phyloP scores from a whole-genome alignment of 176 grass and related monocot species.

The Zoysia japonica region DNA sequence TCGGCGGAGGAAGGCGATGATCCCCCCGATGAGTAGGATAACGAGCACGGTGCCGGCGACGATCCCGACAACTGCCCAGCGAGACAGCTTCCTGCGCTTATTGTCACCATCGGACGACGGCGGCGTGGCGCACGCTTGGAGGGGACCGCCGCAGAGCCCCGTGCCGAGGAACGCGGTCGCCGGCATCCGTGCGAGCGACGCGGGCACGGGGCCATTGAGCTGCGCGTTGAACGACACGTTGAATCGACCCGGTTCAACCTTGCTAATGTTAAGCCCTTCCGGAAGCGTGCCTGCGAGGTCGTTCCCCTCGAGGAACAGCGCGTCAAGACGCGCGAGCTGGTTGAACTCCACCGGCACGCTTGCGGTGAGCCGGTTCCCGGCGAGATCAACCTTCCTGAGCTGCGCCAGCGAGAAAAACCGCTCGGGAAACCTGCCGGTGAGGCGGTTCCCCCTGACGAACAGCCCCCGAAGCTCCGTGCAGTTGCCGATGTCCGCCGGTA shows the following conservation, averaged over 20 bases:
- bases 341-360: conserved; percentile 50
- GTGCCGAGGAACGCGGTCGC: conserved; percentile 55
- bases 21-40: conserved; percentile 41
- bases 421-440: conserved; percentile 51
- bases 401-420: conserved; percentile 59
- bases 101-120: background rate
- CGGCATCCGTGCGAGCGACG: conserved; percentile 41
- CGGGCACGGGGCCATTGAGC: conserved; percentile 58
- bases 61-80: conserved; percentile 61
- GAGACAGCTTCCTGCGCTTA: conserved; percentile 47
- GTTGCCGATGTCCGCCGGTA: conserved; percentile 60
- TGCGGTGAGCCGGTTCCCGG: conserved; percentile 53
- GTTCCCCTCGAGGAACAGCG: conserved; percentile 56
- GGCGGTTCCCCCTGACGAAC: conserved; percentile 39
- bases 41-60: conserved; percentile 40
- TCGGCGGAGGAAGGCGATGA: conserved; percentile 32
- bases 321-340: conserved; percentile 34
- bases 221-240: background rate
- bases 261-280: conserved; percentile 12
- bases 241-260: background rate
- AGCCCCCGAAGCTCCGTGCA: conserved; percentile 40
- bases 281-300: conserved; percentile 52
- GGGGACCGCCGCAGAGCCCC: conserved; percentile 48
- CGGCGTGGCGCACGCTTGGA: conserved; percentile 25
- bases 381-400: conserved; percentile 53